Conservation (phyloP, 345 rosid genomes). For the Cardamine resedifolia region DNA sequence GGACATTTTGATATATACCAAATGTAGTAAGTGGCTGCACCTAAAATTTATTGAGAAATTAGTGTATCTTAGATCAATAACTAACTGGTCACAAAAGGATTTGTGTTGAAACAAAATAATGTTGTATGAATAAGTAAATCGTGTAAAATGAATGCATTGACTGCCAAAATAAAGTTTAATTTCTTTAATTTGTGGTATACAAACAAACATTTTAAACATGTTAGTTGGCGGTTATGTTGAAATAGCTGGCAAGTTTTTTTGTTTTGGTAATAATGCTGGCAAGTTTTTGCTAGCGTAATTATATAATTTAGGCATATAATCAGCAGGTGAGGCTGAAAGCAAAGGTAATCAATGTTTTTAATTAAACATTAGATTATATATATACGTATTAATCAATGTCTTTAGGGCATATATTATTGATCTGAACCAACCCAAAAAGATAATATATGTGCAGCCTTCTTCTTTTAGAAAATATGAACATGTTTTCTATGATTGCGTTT, state of each 20-base stretch:
- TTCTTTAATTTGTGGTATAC: not conserved
- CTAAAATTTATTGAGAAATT: no score
- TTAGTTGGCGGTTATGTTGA: slow-evolving; percentile 22
- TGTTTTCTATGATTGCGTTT: not conserved
- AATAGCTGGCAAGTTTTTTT: slow-evolving; percentile 10
- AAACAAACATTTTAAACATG: not conserved
- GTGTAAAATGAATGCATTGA: not conserved
- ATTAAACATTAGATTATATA: slow-evolving; percentile 4
- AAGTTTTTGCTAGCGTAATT: not conserved
- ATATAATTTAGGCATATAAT: slow-evolving; percentile 16
- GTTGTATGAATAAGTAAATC: no score
- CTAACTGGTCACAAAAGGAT: not conserved
- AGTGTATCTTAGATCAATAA: not conserved
- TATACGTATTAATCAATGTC: slow-evolving; percentile 30
- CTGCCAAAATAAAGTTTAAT: not conserved
- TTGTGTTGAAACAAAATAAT: not conserved
- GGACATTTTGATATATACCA: not conserved
- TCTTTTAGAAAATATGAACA: slow-evolving; percentile 19
- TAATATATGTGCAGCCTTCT: slow-evolving; percentile 25
- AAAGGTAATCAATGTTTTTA: slow-evolving; percentile 17
- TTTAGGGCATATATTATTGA: slow-evolving; percentile 23
- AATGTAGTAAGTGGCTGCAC: not conserved
- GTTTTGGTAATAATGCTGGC: no score
- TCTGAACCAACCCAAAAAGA: slow-evolving; percentile 7
- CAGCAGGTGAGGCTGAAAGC: slow-evolving; percentile 18